These are phyloP conservation scores for Hysterium pulicare DNA, from an alignment of 2,329 filamentous ascomycete species.

Conservation along the genomic window DNA sequence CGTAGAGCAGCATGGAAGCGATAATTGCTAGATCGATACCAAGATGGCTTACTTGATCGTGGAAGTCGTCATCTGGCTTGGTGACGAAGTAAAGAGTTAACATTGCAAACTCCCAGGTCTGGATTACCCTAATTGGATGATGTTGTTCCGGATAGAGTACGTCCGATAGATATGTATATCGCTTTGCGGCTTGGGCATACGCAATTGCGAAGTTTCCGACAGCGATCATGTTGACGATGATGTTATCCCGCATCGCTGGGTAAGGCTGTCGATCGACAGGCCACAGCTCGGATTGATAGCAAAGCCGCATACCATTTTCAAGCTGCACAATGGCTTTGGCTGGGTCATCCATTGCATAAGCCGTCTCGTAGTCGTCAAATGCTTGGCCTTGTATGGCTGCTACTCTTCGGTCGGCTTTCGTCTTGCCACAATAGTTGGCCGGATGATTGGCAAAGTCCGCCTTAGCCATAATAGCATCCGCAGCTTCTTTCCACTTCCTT, in stretches of 20 bases:
- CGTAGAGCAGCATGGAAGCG: conserved; percentile 41
- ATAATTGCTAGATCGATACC: conserved; percentile 42
- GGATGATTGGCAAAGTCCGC: conserved; percentile 15
- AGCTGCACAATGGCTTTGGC: conserved; percentile 34
- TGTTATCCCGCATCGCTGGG: conserved; percentile 51
- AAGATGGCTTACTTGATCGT: conserved; percentile 24
- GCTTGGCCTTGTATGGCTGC: conserved; percentile 24
- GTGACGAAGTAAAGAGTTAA: conserved; percentile 31
- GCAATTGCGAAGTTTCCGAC: conserved; percentile 44
- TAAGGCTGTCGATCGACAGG: conserved; percentile 54
- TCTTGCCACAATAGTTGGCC: conserved; percentile 24
- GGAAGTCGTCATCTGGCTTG: conserved; percentile 4
- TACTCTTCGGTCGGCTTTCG: conserved; percentile 22
- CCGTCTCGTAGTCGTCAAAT: conserved; percentile 23
- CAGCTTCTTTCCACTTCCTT: conserved; percentile 18
- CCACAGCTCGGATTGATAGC: conserved; percentile 42
- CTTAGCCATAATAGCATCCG: conserved; percentile 17
- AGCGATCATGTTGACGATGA: conserved; percentile 49
- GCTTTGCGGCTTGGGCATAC: conserved; percentile 50
- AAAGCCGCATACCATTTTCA: conserved; percentile 38
- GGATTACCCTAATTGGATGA: conserved; percentile 56
- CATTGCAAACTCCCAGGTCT: conserved; percentile 41
- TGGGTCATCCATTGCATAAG: conserved; percentile 19
- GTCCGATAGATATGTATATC: conserved; percentile 52
- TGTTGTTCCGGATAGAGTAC: conserved; percentile 45